A percentile compares a stretch with the other conserved stretches of the same genome.
phyloP scores from a whole-genome alignment of 306 rosid genomes.

The Mimosa pudica region DNA sequence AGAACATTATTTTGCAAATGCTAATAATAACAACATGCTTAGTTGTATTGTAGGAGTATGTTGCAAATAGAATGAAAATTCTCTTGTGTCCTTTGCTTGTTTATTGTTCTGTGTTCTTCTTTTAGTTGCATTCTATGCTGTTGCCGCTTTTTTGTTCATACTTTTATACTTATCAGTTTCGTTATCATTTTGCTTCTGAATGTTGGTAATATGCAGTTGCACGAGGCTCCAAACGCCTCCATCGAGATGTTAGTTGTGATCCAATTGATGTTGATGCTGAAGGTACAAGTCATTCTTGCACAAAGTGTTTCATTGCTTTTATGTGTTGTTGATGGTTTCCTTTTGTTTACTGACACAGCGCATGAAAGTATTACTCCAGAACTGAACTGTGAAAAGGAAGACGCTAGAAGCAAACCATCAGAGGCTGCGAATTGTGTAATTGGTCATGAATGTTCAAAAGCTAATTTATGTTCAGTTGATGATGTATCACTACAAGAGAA shows the following conservation, averaged over 20 bases:
- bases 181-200: background rate
- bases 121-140: background rate
- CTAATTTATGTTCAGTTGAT: slow-evolving; percentile 18
- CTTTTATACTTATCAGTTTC: background rate
- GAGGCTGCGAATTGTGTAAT: slow-evolving; percentile 27
- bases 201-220: slow-evolving; percentile 38
- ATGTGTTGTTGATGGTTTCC: slow-evolving; percentile 18
- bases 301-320: background rate
- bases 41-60: background rate
- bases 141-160: background rate
- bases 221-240: slow-evolving; percentile 13
- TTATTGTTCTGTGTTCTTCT: background rate
- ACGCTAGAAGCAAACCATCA: slow-evolving; percentile 22
- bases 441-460: slow-evolving; percentile 13
- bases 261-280: slow-evolving; percentile 49
- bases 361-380: slow-evolving; percentile 32
- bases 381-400: slow-evolving; percentile 24
- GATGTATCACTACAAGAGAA: slow-evolving; percentile 28
- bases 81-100: background rate
- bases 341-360: slow-evolving; percentile 12
- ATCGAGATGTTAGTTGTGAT: slow-evolving; percentile 24
- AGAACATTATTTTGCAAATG: background rate
- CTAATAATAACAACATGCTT: background rate
- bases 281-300: slow-evolving; percentile 43
- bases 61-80: background rate